These are phyloP conservation scores for Lipomyces orientalis DNA, from an alignment of 805 yeast species.

Conservation along the genomic window DNA sequence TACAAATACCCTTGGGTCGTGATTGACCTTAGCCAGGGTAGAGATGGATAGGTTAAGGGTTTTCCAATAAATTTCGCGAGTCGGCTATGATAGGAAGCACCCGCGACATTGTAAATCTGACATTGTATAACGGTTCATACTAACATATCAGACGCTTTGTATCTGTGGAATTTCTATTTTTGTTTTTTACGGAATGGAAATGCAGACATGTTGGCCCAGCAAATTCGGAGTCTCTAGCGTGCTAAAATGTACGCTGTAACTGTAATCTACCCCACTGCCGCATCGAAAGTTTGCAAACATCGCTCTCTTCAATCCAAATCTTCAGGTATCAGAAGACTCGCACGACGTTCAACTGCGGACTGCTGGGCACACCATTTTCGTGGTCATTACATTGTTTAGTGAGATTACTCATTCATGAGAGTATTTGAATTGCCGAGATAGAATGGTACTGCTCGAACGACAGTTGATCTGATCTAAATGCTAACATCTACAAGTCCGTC, in stretches of 20 bases:
- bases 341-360: background rate
- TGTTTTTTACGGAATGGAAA: no score
- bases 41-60: no score
- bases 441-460: background rate
- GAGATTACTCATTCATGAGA: background rate
- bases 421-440: background rate
- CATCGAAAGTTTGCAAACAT: background rate
- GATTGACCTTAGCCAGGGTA: no score
- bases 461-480: background rate
- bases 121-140: no score
- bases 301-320: background rate
- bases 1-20: no score
- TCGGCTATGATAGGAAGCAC: no score
- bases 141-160: no score
- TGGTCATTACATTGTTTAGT: background rate
- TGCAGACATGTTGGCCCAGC: no score
- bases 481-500: constrained; percentile 16
- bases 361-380: background rate
- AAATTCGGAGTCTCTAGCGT: background rate
- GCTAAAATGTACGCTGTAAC: background rate
- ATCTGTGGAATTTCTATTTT: no score
- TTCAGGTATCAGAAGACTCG: background rate
- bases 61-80: no score
- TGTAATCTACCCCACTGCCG: background rate
- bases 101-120: no score